phyloP scores from a whole-genome alignment of 2,329 filamentous ascomycete genomes.

The Aspergillaceae sp. region DNA sequence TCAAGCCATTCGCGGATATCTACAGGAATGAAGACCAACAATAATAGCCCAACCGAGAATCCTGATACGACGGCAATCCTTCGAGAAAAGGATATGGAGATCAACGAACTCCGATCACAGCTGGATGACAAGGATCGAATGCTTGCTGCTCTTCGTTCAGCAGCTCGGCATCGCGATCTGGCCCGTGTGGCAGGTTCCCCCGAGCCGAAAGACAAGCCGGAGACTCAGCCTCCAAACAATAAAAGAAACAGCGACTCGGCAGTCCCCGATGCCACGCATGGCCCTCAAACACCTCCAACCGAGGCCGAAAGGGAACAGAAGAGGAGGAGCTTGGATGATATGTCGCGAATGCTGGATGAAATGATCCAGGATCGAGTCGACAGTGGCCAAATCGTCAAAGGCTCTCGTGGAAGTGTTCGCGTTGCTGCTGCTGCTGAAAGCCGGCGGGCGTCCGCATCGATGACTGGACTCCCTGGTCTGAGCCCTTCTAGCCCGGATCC shows the following conservation, averaged over 20 bases:
- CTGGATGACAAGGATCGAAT: slow-evolving; percentile 94
- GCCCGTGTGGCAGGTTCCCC: slow-evolving; percentile 51
- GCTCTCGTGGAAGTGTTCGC: slow-evolving; percentile 58
- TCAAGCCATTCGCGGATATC: slow-evolving; percentile 85
- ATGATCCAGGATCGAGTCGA: slow-evolving; percentile 91
- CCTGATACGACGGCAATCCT: slow-evolving; percentile 64
- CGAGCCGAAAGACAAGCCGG: slow-evolving; percentile 21
- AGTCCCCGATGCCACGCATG: slow-evolving; percentile 16
- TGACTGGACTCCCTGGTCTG: slow-evolving; percentile 17
- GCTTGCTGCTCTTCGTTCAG: slow-evolving; percentile 75
- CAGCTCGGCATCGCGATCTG: slow-evolving; percentile 74
- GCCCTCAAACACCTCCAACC: slow-evolving; percentile 24
- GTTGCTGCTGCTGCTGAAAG: slow-evolving; percentile 37
- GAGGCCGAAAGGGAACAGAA: slow-evolving; percentile 33
- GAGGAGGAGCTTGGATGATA: slow-evolving; percentile 72
- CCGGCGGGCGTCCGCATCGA: slow-evolving; percentile 22
- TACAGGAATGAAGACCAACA: slow-evolving; percentile 57
- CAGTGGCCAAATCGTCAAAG: slow-evolving; percentile 60
- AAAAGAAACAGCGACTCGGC: slow-evolving; percentile 23
- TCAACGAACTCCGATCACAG: slow-evolving; percentile 77
- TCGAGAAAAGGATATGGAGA: slow-evolving; percentile 86
- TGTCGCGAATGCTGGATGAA: slow-evolving; percentile 87
- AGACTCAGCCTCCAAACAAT: slow-evolving; percentile 16
- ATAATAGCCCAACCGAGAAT: slow-evolving; percentile 63
- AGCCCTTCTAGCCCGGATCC: slow-evolving; percentile 13